phyloP scores from a whole-genome alignment of 805 yeast species.

The Saturnispora zaruensis region DNA sequence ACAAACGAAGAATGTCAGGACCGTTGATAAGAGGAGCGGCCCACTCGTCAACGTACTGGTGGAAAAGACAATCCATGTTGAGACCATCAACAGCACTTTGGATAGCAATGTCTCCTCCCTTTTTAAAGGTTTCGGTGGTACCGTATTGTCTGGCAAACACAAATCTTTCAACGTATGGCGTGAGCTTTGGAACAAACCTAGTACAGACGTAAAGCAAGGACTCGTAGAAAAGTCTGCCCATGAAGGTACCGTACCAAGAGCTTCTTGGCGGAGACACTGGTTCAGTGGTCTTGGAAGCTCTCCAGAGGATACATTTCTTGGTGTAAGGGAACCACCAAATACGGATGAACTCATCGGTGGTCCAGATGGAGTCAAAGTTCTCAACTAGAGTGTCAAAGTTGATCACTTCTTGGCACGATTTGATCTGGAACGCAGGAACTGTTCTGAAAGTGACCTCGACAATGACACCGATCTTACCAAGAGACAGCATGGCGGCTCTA shows the following conservation, averaged over 20 bases:
- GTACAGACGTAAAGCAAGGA: slow-evolving; percentile 72
- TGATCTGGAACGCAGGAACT: slow-evolving; percentile 75
- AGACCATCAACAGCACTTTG: slow-evolving; percentile 79
- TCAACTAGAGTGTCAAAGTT: slow-evolving; percentile 62
- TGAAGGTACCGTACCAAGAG: slow-evolving; percentile 77
- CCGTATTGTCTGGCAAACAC: slow-evolving; percentile 84
- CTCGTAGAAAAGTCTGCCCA: slow-evolving; percentile 78
- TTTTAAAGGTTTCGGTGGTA: slow-evolving; percentile 51
- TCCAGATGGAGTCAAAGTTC: slow-evolving; percentile 77
- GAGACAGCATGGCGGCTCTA: slow-evolving; percentile 72
- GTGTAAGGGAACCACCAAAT: slow-evolving; percentile 98
- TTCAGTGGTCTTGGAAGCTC: slow-evolving; percentile 70
- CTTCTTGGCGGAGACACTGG: slow-evolving; percentile 54
- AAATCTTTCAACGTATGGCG: slow-evolving; percentile 79
- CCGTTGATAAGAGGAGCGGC: slow-evolving; percentile 83
- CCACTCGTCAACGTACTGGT: slow-evolving; percentile 96
- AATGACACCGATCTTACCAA: slow-evolving; percentile 89
- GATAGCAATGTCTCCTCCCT: slow-evolving; percentile 49
- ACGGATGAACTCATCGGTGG: slow-evolving; percentile 81
- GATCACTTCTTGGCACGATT: slow-evolving; percentile 74
- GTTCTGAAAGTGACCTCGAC: slow-evolving; percentile 78
- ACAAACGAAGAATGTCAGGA: slow-evolving; percentile 54
- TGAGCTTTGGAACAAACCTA: slow-evolving; percentile 59
- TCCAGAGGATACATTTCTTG: slow-evolving; percentile 79
- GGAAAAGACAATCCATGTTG: slow-evolving; percentile 91